phyloP scores from a whole-genome alignment of 306 rosid genomes.

The Trifolium fragiferum region DNA sequence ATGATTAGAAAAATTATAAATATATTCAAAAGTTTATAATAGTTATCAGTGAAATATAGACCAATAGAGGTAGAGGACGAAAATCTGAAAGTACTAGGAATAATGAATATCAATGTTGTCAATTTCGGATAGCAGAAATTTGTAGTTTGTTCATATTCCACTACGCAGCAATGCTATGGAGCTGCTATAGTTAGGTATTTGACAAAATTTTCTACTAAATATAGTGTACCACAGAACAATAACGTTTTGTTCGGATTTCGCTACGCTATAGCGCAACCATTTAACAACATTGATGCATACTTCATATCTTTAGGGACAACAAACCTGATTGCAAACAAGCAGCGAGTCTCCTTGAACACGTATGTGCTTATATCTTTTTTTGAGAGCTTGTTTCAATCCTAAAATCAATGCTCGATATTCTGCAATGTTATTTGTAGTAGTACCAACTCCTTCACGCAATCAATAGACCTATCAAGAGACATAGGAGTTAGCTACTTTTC shows the following conservation, averaged over 20 bases:
- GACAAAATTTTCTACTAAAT: not conserved
- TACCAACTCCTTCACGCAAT: slow-evolving; percentile 85
- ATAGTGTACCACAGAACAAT: not conserved
- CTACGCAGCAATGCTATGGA: not conserved
- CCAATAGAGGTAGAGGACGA: not conserved
- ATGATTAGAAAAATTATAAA: slow-evolving; percentile 13
- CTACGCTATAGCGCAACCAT: not conserved
- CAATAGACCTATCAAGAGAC: slow-evolving; percentile 60
- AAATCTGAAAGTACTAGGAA: not conserved
- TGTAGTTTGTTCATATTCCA: not conserved
- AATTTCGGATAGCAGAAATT: not conserved
- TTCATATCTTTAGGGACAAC: slow-evolving; percentile 11
- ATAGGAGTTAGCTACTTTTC: slow-evolving; percentile 19
- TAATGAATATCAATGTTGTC: not conserved
- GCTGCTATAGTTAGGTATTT: not conserved
- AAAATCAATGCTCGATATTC: slow-evolving; percentile 83
- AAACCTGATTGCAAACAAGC: slow-evolving; percentile 94
- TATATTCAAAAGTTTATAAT: not conserved
- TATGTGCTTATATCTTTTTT: slow-evolving; percentile 70
- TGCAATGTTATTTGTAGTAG: slow-evolving; percentile 73
- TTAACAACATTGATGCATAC: not conserved
- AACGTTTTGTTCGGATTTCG: not conserved
- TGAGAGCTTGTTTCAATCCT: slow-evolving; percentile 73
- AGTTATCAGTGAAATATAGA: not conserved
- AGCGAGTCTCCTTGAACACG: slow-evolving; percentile 73